These are phyloP conservation scores for Rhizopogon roseolus DNA, from an alignment of 768 basidiomycete species.

Conservation along the genomic window DNA sequence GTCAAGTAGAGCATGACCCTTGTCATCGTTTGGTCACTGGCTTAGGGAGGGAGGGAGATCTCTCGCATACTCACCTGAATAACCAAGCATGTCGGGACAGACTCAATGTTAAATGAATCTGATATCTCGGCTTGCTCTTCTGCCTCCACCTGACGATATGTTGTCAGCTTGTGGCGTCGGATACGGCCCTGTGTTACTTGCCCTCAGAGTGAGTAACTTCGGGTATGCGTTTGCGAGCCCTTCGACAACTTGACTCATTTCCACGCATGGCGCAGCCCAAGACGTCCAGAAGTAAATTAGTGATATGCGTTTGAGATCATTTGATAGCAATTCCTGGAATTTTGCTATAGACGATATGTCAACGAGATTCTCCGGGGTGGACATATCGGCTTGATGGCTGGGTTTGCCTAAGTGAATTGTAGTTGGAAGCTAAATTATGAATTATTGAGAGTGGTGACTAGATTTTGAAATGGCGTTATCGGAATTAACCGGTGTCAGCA, in stretches of 20 bases:
- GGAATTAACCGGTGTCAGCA: not conserved
- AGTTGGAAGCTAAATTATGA: not conserved
- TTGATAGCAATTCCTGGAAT: conserved; percentile 69
- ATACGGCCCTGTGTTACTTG: conserved; percentile 24
- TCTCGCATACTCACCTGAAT: conserved; percentile 54
- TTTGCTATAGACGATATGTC: conserved; percentile 58
- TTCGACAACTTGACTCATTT: conserved; percentile 77
- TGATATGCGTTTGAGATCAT: conserved; percentile 77
- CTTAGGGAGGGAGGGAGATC: not conserved
- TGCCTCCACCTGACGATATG: conserved; percentile 63
- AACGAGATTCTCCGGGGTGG: conserved; percentile 33
- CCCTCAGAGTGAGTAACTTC: conserved; percentile 68
- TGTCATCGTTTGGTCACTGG: conserved; percentile 1
- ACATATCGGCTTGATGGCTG: conserved; percentile 11
- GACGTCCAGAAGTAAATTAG: conserved; percentile 92
- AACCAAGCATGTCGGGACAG: conserved; percentile 82
- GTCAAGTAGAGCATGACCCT: conserved; percentile 87
- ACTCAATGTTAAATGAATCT: conserved; percentile 88
- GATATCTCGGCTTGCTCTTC: conserved; percentile 78
- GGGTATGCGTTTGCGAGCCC: conserved; percentile 75
- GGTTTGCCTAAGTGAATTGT: not conserved
- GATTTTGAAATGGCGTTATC: not conserved
- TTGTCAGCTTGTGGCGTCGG: not conserved
- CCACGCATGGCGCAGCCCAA: conserved; percentile 88
- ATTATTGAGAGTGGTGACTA: not conserved